A percentile compares a stretch with the other conserved stretches of the same genome.
Conservation (phyloP, 2,329 filamentous ascomycete species). For the Fusarium foetens region DNA sequence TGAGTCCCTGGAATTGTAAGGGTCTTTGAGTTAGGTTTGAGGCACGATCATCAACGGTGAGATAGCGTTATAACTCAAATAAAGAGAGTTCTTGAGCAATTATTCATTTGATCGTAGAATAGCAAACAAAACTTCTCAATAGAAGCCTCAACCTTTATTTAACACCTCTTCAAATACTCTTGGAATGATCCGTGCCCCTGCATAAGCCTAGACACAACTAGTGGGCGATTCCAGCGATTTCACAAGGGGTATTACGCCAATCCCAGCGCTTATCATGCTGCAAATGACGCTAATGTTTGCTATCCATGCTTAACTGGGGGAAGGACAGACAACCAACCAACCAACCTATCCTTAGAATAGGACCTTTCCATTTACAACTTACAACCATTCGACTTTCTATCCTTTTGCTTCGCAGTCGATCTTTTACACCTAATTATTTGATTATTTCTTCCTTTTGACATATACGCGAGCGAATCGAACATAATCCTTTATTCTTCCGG, state of each 20-base stretch:
- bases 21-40: not conserved
- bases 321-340: conserved; percentile 33
- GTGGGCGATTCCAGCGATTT: conserved; percentile 33
- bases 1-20: not conserved
- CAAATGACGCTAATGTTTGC: conserved; percentile 25
- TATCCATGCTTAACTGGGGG: conserved; percentile 40
- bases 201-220: conserved; percentile 27
- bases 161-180: not conserved
- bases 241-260: conserved; percentile 37
- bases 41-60: not conserved
- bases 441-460: not conserved
- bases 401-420: conserved; percentile 29
- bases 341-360: not conserved
- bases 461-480: conserved; percentile 5
- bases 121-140: not conserved
- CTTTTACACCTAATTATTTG: not conserved
- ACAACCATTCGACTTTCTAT: conserved; percentile 18
- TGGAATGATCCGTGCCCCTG: conserved; percentile 36
- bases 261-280: conserved; percentile 38
- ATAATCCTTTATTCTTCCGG: not conserved
- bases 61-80: not conserved
- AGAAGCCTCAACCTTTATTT: conserved; percentile 11
- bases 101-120: not conserved
- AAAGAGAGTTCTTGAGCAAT: not conserved
- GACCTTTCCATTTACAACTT: conserved; percentile 15